Percentiles rank a stretch among this genome's conserved stretches.
These are phyloP conservation scores for Tilletia caries DNA, from an alignment of 1,284 basidiomycete genomes.

Conservation along the genomic window DNA sequence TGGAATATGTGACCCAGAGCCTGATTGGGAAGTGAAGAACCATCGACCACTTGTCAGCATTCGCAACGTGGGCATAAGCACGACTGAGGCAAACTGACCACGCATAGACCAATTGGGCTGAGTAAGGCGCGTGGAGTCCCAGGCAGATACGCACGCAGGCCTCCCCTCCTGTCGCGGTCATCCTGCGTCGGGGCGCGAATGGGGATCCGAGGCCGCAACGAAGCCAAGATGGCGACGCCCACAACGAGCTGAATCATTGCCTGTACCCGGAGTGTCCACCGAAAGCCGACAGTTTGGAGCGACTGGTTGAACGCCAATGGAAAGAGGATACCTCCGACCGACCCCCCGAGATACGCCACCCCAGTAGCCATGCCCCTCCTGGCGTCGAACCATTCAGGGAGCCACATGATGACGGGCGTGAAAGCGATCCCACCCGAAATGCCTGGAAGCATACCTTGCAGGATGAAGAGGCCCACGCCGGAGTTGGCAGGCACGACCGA, in stretches of 20 bases:
- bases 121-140: neutral
- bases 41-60: no score
- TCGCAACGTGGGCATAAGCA: no score
- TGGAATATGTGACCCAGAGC: slow-evolving; percentile 21
- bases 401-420: slow-evolving; percentile 15
- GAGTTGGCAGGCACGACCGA: slow-evolving; percentile 17
- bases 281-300: slow-evolving; percentile 28
- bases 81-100: neutral
- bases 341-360: slow-evolving; percentile 26
- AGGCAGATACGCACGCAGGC: neutral
- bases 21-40: no score
- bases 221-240: neutral
- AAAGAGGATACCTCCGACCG: slow-evolving; percentile 30
- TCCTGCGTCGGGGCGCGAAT: neutral
- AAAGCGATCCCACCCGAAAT: slow-evolving; percentile 13
- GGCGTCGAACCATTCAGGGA: slow-evolving; percentile 18
- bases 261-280: slow-evolving; percentile 36
- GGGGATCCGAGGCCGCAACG: neutral
- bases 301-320: slow-evolving; percentile 28
- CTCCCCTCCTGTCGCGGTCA: neutral
- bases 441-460: slow-evolving; percentile 16
- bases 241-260: slow-evolving; percentile 16
- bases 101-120: neutral
- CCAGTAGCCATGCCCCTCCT: slow-evolving; percentile 26
- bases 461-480: neutral